Conservation (phyloP, 208 protist species). For the Acanthamoeba culbertsoni region DNA sequence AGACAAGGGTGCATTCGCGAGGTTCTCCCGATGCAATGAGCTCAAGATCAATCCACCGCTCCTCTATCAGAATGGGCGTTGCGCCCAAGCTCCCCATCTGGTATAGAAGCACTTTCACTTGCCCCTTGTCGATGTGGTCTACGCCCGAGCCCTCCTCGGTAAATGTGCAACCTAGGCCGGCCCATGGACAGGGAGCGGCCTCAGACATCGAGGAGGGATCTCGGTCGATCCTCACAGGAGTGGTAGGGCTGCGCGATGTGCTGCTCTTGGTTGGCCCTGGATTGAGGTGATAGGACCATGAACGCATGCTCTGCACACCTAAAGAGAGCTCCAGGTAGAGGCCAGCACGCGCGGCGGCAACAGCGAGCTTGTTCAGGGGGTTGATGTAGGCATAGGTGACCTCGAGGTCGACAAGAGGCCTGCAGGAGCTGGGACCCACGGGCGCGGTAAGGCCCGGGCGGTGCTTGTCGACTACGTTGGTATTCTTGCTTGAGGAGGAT, state of each 20-base stretch:
- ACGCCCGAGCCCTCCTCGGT: conserved; percentile 34
- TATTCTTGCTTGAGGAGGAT: no score
- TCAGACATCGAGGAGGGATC: background rate
- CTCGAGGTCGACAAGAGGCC: background rate
- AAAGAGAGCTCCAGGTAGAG: background rate
- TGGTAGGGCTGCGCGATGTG: background rate
- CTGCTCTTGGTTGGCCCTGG: background rate
- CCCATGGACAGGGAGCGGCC: background rate
- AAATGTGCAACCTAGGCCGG: background rate
- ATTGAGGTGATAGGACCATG: background rate
- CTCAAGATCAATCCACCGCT: background rate
- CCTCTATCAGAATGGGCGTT: background rate
- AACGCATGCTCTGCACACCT: background rate
- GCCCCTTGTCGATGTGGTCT: background rate
- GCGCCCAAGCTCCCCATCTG: background rate
- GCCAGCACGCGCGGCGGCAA: background rate
- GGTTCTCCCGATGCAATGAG: background rate
- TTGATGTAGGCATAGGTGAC: background rate
- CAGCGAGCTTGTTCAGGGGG: background rate
- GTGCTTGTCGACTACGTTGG: no score
- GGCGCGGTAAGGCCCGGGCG: background rate
- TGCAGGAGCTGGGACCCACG: background rate
- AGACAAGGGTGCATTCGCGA: background rate
- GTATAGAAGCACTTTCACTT: background rate
- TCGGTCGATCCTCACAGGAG: no score